A percentile compares a stretch with the other conserved stretches of the same genome.
Conservation (phyloP, 2,329 filamentous ascomycete genomes). For the Exophiala aquamarina region DNA sequence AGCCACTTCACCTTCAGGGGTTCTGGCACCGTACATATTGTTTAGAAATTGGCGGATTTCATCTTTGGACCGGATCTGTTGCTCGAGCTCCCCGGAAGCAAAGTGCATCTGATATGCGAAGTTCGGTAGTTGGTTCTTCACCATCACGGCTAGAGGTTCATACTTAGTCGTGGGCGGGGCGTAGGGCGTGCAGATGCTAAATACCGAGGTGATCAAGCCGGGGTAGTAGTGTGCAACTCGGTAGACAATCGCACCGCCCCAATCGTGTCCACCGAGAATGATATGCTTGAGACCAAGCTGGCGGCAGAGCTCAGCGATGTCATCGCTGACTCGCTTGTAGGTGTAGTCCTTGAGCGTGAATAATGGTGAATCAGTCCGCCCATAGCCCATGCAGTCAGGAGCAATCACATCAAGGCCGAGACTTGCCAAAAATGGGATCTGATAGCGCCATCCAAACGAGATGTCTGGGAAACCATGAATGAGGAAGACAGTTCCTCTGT, state of each 20-base stretch:
- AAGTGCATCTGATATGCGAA: slow-evolving; percentile 87
- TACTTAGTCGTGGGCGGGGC: slow-evolving; percentile 53
- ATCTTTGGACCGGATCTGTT: slow-evolving; percentile 55
- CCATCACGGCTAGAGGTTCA: slow-evolving; percentile 59
- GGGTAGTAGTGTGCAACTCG: slow-evolving; percentile 73
- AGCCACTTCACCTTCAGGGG: slow-evolving; percentile 53
- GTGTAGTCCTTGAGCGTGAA: slow-evolving; percentile 63
- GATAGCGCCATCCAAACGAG: slow-evolving; percentile 82
- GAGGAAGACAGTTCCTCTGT: slow-evolving; percentile 55
- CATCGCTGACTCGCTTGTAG: slow-evolving; percentile 69
- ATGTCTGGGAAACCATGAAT: slow-evolving; percentile 84
- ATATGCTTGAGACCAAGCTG: slow-evolving; percentile 59
- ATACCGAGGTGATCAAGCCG: slow-evolving; percentile 69
- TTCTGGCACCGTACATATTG: slow-evolving; percentile 67
- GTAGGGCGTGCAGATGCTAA: slow-evolving; percentile 80
- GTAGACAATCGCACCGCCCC: slow-evolving; percentile 78
- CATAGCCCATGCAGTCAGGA: slow-evolving; percentile 86
- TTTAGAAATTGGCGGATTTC: slow-evolving; percentile 70
- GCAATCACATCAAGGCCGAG: slow-evolving; percentile 77
- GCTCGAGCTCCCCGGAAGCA: slow-evolving; percentile 65
- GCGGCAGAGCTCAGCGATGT: slow-evolving; percentile 70
- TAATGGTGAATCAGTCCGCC: slow-evolving; percentile 62
- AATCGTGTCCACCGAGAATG: slow-evolving; percentile 89
- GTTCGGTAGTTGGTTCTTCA: slow-evolving; percentile 60
- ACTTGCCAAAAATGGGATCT: slow-evolving; percentile 73